Evolutionary conservation across 2,329 filamentous ascomycete species (phyloP).

Genomic region (Aureobasidium mangrovei): DNA sequence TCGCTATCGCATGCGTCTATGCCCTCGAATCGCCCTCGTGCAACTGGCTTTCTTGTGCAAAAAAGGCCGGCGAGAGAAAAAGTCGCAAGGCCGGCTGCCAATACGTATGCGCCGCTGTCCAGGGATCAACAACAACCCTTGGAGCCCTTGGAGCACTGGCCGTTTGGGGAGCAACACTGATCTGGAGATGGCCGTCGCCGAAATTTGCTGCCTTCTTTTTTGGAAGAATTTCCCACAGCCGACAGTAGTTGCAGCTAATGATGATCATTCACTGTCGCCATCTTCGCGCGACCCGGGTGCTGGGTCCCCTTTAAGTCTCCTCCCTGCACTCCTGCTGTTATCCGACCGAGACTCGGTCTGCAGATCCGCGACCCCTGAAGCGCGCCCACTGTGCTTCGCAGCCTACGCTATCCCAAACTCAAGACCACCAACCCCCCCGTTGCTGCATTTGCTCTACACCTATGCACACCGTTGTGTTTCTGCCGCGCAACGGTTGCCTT

Average conservation of each 20-base stretch:
- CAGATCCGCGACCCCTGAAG: constrained; percentile 6
- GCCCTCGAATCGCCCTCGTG: background rate
- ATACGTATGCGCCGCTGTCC: constrained; percentile 5
- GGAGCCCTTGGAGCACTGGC: constrained; percentile 2
- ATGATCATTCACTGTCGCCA: background rate
- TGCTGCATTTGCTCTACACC: background rate
- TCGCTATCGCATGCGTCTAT: background rate
- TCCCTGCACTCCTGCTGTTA: background rate
- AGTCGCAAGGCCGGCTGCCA: constrained; percentile 6
- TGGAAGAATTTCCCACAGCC: too few species aligned
- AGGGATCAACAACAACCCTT: constrained; percentile 7
- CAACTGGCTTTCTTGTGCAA: background rate
- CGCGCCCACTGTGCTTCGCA: background rate
- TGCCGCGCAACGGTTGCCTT: background rate
- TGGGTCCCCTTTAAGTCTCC: background rate
- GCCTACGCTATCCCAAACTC: background rate
- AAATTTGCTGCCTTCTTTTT: background rate
- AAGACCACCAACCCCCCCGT: constrained; percentile 6
- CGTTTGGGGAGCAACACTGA: background rate
- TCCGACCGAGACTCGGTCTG: background rate
- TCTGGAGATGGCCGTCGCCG: constrained; percentile 2
- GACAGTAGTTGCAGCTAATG: background rate
- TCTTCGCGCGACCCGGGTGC: constrained; percentile 1
- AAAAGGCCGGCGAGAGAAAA: background rate
- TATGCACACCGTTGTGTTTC: background rate